Conservation (phyloP, 345 rosid species). For the Rhizophora mangle region DNA sequence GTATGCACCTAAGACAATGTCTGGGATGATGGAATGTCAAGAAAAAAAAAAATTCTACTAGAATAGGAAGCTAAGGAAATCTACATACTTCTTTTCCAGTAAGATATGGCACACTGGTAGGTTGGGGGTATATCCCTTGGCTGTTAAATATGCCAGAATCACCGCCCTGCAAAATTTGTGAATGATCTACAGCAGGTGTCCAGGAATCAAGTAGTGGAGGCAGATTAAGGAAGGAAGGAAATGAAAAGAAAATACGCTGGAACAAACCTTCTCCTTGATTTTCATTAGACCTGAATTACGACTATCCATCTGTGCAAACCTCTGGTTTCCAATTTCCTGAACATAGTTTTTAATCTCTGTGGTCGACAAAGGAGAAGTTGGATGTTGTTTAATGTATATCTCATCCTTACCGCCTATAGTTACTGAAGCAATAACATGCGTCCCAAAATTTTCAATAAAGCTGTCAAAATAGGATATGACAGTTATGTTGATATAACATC, state of each 20-base stretch:
- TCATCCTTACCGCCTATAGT: constrained; percentile 78
- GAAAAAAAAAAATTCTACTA: not conserved
- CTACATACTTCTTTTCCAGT: constrained; percentile 63
- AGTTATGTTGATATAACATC: constrained; percentile 16
- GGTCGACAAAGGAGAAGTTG: constrained; percentile 56
- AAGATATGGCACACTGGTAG: constrained; percentile 44
- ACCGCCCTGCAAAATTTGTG: constrained; percentile 39
- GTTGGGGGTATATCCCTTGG: constrained; percentile 82
- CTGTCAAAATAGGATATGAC: constrained; percentile 35
- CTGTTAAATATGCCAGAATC: constrained; percentile 67
- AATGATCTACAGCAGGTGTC: constrained; percentile 7
- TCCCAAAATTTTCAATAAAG: constrained; percentile 69
- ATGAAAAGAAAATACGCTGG: constrained; percentile 11
- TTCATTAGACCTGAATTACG: constrained; percentile 49
- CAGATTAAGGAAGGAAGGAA: constrained; percentile 1
- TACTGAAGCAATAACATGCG: constrained; percentile 62
- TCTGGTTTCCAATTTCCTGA: constrained; percentile 63
- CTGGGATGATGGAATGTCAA: not conserved
- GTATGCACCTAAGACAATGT: not conserved
- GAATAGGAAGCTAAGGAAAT: constrained; percentile 3
- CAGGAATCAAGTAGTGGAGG: constrained; percentile 2
- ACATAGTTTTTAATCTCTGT: constrained; percentile 58
- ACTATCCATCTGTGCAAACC: constrained; percentile 45
- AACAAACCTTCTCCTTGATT: constrained; percentile 69
- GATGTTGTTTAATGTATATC: constrained; percentile 67